Base-by-base conservation (phyloP, 805 yeast genomes). In the Peterozyma toletana region DNA sequence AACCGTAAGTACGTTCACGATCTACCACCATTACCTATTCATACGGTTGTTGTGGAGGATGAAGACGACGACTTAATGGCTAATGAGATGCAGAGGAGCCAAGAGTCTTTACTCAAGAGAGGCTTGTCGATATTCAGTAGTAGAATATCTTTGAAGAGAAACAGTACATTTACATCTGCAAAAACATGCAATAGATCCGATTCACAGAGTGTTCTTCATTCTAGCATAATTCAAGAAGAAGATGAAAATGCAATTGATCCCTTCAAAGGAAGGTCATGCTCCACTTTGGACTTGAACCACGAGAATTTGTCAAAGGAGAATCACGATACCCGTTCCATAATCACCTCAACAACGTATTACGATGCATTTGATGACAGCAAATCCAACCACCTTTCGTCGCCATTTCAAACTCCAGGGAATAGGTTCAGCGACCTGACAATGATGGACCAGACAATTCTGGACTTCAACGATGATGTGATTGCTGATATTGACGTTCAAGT, bases 401-500 rank as follows among this genome's bases (percentile, higher is more conserved):
- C 44, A 9, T 48, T 44, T 2, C 38, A 38, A 11, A 30, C 42
- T 15, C 44, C 48, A 36, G 35, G 44, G 9, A 44, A 43, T 27
- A 38, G 56, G 38, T 37, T 45, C 36, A 45, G 52, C 16, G 50
- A 54, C 14, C 37, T 47, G 48, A 50, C 46, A 43, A 46, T 39
- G 45, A 39, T 16, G 37, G 42, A 39, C 6, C 38, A 34, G 27
- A 42, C 41, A 36, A 55, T 39, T 36, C 57, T 50, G 10, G 53
- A 51, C 21, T 67, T 64, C 41, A 67, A 60, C 18, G 71, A 66
- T 33, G 68, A 70, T 16, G 61, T 70, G 11, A 70, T 76, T 43
- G 70, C 68, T 15, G 65, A 68, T 30, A 55, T 80, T 50, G 89
- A 83, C 49, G 90, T 81, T 2, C 90, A 83, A 58, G 83, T 83